A percentile compares a stretch with the other conserved stretches of the same genome.
phyloP scores from a whole-genome alignment of 1,284 basidiomycete species.

The Ganoderma resinaceum region DNA sequence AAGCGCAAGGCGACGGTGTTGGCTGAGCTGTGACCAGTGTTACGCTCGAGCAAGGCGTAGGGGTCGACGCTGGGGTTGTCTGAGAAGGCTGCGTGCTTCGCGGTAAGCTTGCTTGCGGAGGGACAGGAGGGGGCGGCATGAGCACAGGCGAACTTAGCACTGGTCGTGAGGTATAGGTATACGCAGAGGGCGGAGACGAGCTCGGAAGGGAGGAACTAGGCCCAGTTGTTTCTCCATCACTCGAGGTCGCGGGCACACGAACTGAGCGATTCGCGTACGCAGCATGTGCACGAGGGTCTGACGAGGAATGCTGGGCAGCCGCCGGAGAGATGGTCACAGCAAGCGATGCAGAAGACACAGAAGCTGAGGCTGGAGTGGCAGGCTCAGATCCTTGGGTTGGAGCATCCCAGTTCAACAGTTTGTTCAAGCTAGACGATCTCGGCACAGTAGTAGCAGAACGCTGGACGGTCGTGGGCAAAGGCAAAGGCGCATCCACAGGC shows the following conservation, averaged over 20 bases:
- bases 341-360: slow-evolving; percentile 27
- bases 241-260: slow-evolving; percentile 7
- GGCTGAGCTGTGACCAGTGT: background rate
- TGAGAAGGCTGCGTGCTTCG: slow-evolving; percentile 5
- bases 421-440: background rate
- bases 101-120: slow-evolving; percentile 11
- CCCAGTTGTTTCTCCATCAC: slow-evolving; percentile 15
- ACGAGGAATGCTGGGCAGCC: slow-evolving; percentile 20
- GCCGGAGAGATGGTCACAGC: slow-evolving; percentile 24
- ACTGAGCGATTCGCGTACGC: background rate
- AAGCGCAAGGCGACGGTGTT: background rate
- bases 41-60: background rate
- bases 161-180: background rate
- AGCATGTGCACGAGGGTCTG: background rate
- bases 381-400: background rate
- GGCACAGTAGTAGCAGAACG: background rate
- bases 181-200: slow-evolving; percentile 17
- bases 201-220: slow-evolving; percentile 26
- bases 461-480: background rate
- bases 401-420: background rate
- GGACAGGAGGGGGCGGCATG: slow-evolving; percentile 32
- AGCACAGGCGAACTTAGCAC: slow-evolving; percentile 15
- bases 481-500: slow-evolving; percentile 1
- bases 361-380: background rate
- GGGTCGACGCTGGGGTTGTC: slow-evolving; percentile 7